A percentile compares a stretch with the other conserved stretches of the same genome.
Conservation (phyloP, 1,284 basidiomycete genomes). For the Papiliotrema terrestris region DNA sequence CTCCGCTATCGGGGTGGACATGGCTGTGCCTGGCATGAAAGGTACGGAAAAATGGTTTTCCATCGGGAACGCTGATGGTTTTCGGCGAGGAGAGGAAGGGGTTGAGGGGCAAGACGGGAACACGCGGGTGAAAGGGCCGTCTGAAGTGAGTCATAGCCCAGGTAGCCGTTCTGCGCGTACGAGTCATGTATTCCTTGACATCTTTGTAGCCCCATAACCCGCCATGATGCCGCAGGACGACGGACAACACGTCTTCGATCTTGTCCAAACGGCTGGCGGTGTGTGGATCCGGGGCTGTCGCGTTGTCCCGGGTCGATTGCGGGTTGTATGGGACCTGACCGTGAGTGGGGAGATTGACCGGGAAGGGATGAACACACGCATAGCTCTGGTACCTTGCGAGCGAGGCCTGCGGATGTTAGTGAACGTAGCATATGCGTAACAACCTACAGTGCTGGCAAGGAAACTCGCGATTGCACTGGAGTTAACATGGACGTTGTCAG, state of each 20-base stretch:
- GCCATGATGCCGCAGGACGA: conserved; percentile 39
- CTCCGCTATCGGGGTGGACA: conserved; percentile 2
- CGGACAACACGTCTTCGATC: conserved; percentile 41
- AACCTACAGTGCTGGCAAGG: conserved; percentile 51
- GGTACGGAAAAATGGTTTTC: not conserved
- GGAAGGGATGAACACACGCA: conserved; percentile 32
- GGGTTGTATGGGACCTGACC: conserved; percentile 46
- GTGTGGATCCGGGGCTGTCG: conserved; percentile 29
- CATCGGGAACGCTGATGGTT: not conserved
- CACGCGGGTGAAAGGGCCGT: conserved; percentile 6
- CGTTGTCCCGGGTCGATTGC: conserved; percentile 19
- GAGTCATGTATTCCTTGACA: conserved; percentile 40
- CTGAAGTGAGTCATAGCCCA: not conserved
- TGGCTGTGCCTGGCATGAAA: not conserved
- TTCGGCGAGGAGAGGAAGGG: conserved; percentile 24
- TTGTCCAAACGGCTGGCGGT: conserved; percentile 35
- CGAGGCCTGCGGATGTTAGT: conserved; percentile 14
- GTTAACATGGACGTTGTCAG: conserved; percentile 3
- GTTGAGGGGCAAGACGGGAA: conserved; percentile 15
- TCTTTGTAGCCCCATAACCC: conserved; percentile 37
- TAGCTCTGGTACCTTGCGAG: conserved; percentile 48
- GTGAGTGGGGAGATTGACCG: not conserved
- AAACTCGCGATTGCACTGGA: conserved; percentile 47
- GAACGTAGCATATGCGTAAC: not conserved
- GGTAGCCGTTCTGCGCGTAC: conserved; percentile 12